Evolutionary conservation across 495 filamentous ascomycete species (phyloP).

Genomic region (Hypoxylon fragiforme): DNA sequence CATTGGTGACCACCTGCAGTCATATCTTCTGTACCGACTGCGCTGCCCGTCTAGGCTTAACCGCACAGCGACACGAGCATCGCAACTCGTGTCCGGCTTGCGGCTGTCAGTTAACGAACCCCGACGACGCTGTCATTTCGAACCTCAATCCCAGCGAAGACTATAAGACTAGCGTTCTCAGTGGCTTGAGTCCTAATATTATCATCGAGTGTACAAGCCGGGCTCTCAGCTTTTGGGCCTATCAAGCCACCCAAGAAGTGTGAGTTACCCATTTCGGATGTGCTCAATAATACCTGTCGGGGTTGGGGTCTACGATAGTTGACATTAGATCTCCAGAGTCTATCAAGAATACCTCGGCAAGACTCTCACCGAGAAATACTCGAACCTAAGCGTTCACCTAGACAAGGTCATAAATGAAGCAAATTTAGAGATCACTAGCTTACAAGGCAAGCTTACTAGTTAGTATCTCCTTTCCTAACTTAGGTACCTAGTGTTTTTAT

Average conservation of each 20-base stretch:
- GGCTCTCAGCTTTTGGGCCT: slow-evolving; percentile 85
- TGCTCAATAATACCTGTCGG: too few species aligned
- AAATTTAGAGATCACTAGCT: slow-evolving; percentile 71
- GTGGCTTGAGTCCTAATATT: slow-evolving; percentile 77
- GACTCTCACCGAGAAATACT: slow-evolving; percentile 74
- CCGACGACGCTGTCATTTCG: slow-evolving; percentile 76
- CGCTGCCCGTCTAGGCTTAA: slow-evolving; percentile 68
- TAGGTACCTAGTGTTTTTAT: slow-evolving; percentile 10
- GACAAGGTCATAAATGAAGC: slow-evolving; percentile 82
- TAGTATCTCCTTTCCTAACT: slow-evolving; percentile 7
- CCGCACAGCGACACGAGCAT: slow-evolving; percentile 53
- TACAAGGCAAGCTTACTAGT: slow-evolving; percentile 61
- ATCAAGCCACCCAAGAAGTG: slow-evolving; percentile 93
- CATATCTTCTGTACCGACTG: slow-evolving; percentile 87
- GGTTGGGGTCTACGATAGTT: slow-evolving; percentile 1
- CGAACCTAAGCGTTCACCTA: slow-evolving; percentile 66
- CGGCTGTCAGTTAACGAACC: slow-evolving; percentile 64
- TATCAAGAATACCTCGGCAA: slow-evolving; percentile 81
- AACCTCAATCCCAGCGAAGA: slow-evolving; percentile 86
- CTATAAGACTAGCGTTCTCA: slow-evolving; percentile 89
- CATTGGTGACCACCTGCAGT: slow-evolving; percentile 91
- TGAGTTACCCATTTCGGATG: slow-evolving; percentile 44
- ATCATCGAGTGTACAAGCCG: slow-evolving; percentile 91
- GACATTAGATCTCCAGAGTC: slow-evolving; percentile 53
- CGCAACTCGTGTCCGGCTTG: slow-evolving; percentile 82